Base-by-base conservation (phyloP, 2,329 filamentous ascomycete genomes). In the Aspergillus pseudoviridinutans region DNA sequence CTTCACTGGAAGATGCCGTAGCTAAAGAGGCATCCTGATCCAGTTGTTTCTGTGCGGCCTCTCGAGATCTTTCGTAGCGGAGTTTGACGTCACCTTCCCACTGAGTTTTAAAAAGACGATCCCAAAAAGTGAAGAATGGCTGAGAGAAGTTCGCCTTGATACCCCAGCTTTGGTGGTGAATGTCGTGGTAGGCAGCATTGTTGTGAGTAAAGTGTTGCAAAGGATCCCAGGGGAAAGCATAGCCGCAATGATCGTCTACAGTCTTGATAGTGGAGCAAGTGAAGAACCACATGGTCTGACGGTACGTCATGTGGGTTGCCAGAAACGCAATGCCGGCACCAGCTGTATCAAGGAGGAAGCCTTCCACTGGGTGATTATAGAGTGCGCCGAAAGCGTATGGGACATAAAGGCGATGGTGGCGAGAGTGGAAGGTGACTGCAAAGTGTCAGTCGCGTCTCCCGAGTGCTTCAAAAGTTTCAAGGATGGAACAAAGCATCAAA, bases 141-240 rank as follows among this genome's bases (percentile, higher is more conserved):
- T 80, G 77, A 8, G 76, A 78, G 56, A 78, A 80, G 61, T 79
- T 78, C 51, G 77, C 80, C 69, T 97, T 99, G 82, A 99, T 96
- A 57, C 94, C 94, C 92, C 93, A 97, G 76, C 90, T 95, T 77
- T 99, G 94, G 78, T 99, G 94, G 76, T 99, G 94, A 58, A 99
- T 93, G 71, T 99, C 94, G 71, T 99, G 94, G 76, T 97, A 99
- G 38, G 87, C 88, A 27, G 94, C 93, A 66, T 97, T 97, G 81
- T 99, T 97, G 73, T 89, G 89, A 49, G 92, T 96, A 60, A 97
- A 82, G 71, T 89, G 87, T 80, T 97, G 92, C 54, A 97, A 80
- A 2, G 93, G 93, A 74, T 99, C 94, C 86, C 89, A 97, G 1
- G 94, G 94, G 60, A 99, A 87, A n/a, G 86, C 82, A 71, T 97